Conservation (phyloP, 202 grass and related monocot genomes). For the Zizania palustris region DNA sequence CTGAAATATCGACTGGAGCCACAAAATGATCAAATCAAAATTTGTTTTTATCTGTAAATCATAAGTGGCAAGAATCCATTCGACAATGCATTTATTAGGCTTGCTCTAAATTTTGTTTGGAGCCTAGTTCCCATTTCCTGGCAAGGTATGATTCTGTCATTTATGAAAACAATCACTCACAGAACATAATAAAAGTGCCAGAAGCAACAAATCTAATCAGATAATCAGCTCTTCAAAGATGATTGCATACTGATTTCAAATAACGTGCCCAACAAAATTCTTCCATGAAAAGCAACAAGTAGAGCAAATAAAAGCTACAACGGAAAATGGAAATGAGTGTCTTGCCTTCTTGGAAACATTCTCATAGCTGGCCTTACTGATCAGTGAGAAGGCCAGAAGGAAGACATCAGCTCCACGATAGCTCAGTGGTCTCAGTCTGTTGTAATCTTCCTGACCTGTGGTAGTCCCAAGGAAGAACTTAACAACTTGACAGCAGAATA, state of each 20-base stretch:
- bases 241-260: not conserved
- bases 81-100: not conserved
- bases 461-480: conserved; percentile 31
- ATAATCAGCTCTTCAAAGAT: not conserved
- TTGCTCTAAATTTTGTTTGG: not conserved
- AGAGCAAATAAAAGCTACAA: not conserved
- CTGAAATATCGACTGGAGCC: not conserved
- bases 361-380: conserved; percentile 89
- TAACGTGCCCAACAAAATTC: conserved; percentile 10
- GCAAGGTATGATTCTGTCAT: conserved; percentile 5
- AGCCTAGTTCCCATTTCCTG: conserved; percentile 18
- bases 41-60: no score
- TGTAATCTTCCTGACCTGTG: conserved; percentile 92
- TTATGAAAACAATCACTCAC: not conserved
- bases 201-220: conserved; percentile 16
- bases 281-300: not conserved
- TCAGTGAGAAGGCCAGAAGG: conserved; percentile 85
- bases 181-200: conserved; percentile 18
- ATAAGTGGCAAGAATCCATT: not conserved
- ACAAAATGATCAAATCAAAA: conserved; percentile 11
- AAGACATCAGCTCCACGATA: conserved; percentile 91
- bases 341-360: conserved; percentile 91
- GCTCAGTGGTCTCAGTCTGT: conserved; percentile 83
- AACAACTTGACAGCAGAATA: conserved; percentile 36
- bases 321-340: conserved; percentile 9